These are phyloP conservation scores for Agarophyton chilense DNA, from an alignment of 23 red algal genomes.

Conservation along the genomic window DNA sequence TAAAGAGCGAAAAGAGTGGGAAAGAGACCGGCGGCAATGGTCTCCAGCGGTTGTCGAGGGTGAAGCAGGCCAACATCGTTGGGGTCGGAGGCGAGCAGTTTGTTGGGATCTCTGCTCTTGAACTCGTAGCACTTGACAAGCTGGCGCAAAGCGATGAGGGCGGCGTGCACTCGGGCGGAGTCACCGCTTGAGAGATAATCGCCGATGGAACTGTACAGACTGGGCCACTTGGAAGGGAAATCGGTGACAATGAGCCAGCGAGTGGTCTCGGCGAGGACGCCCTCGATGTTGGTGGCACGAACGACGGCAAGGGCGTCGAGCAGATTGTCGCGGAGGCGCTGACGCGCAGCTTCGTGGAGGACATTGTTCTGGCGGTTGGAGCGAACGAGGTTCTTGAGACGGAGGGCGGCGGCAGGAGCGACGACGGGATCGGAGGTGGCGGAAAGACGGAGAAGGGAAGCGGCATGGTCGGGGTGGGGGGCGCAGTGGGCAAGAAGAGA, in stretches of 20 bases:
- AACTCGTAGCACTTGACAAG: conserved; percentile 75
- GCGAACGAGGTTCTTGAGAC: conserved; percentile 74
- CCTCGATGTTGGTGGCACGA: conserved; percentile 46
- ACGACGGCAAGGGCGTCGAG: conserved; percentile 55
- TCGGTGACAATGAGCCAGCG: conserved; percentile 64
- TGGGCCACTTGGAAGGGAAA: conserved; percentile 68
- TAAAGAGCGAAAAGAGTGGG: conserved; percentile 57
- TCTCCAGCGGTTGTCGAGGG: conserved; percentile 67
- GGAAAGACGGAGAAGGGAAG: conserved; percentile 46
- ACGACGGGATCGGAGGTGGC: conserved; percentile 48
- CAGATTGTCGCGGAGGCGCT: conserved; percentile 56
- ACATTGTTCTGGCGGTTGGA: conserved; percentile 4
- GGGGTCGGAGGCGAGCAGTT: conserved; percentile 40
- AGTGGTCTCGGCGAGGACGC: conserved; percentile 67
- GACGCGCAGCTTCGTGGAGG: conserved; percentile 29
- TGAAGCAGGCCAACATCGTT: conserved; percentile 64
- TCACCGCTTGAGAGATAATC: conserved; percentile 39
- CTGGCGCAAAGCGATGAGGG: conserved; percentile 60
- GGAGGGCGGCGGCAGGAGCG: conserved; percentile 70
- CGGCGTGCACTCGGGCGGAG: conserved; percentile 37
- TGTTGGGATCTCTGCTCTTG: conserved; percentile 33
- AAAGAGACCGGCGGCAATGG: conserved; percentile 58
- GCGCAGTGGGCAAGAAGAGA: conserved; percentile 46
- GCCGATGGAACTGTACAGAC: conserved; percentile 30
- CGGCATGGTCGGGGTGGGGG: conserved; percentile 42